Base-by-base conservation (phyloP, 202 grass and related monocot species). In the Panicum virgatum region DNA sequence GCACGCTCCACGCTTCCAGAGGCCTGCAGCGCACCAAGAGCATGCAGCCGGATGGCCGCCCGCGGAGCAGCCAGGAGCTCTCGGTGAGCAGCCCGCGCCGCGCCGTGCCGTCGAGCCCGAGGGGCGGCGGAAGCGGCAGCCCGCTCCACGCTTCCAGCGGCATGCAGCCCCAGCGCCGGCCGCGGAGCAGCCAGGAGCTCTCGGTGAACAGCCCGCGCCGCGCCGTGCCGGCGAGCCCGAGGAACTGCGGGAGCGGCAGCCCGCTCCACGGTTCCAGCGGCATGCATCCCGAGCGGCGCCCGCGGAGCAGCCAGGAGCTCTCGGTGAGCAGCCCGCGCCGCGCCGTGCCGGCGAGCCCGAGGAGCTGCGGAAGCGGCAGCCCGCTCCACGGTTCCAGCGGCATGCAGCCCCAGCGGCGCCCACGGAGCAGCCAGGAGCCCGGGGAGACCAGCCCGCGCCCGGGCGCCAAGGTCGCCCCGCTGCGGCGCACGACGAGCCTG, bases 401-500 rank as follows among this genome's bases (percentile, higher is more conserved):
- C 73, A 12, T 10, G 61, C 75, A 29, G 10, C 14, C 45, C 1
- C 76, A 84, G 53, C 63, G 36, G 25, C 81, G 81, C 19, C 76
- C 81, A 32, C 51, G 69, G 25, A 84, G 81, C 62, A 80, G 81
- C 76, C 86, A 80, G 44, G 87, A 89, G 20, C 54, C 39, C 36
- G 15, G 39, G 36, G 45, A 7, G 62, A 47, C 38, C 43, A 80
- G 59, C 76, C 58, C 66, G 1, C 45, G 70, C 34, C 36, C 25
- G 11, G 57, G 46, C 30, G 67, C 18, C 57, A 15, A 64, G 46
- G 23, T 18, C 10, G 0, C 59, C 18, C 19, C 82, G 34, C 76
- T 89, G 38, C 62, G 72, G n/a, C 77, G 82, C 27, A 81, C 87
- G 63, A 48, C 68, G 16, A 97, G 91, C 78, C 18, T 83, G 11